Evolutionary conservation across 108 stramenopile species (phyloP).

Genomic region (Seminavis robusta): DNA sequence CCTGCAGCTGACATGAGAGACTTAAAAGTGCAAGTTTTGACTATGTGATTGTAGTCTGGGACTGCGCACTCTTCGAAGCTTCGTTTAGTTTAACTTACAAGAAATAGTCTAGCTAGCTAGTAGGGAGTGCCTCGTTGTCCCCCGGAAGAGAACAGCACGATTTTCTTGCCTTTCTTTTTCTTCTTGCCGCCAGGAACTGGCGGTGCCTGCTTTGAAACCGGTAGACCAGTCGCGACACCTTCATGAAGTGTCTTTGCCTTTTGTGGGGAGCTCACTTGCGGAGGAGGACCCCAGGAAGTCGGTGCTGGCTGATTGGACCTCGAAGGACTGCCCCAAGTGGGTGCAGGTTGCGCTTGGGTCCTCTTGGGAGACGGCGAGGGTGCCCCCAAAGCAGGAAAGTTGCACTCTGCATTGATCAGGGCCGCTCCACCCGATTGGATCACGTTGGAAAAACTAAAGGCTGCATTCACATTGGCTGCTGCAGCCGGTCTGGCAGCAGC

Average conservation of each 20-base stretch:
- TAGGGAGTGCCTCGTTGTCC: background rate
- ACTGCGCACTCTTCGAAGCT: too few relatives aligned
- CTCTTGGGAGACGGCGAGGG: background rate
- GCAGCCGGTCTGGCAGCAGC: background rate
- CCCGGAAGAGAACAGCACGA: background rate
- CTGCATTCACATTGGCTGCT: background rate
- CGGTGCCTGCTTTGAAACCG: too few relatives aligned
- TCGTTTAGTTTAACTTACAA: too few relatives aligned
- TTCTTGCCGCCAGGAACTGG: background rate
- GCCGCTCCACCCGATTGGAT: background rate
- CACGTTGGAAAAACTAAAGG: background rate
- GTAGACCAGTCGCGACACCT: too few relatives aligned
- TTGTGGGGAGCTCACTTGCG: too few relatives aligned
- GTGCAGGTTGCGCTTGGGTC: too few relatives aligned
- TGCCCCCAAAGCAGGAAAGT: constrained; percentile 3
- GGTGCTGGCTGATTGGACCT: background rate
- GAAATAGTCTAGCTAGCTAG: too few relatives aligned
- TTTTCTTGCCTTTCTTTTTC: background rate
- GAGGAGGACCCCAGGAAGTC: background rate
- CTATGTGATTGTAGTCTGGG: too few relatives aligned
- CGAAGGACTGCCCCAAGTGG: too few relatives aligned
- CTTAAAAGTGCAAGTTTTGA: too few relatives aligned
- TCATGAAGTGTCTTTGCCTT: too few relatives aligned
- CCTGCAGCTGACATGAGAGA: too few relatives aligned
- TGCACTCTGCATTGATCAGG: background rate